Evolutionary conservation across 345 rosid genomes (phyloP).

Genomic region (Abelmoschus esculentus): DNA sequence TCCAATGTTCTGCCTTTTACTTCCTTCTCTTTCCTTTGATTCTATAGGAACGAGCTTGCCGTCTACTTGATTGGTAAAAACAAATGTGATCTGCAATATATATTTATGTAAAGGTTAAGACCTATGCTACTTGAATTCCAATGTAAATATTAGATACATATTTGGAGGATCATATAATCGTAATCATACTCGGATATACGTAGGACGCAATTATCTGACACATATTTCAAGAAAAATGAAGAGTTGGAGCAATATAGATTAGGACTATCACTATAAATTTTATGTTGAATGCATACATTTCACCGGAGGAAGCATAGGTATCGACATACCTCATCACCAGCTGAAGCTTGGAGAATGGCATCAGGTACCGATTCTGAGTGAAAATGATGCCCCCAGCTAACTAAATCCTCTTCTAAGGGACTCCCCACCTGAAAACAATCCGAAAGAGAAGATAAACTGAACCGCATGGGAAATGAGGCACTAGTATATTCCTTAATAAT

Average conservation of each 20-base stretch:
- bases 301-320: neutral
- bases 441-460: conserved; percentile 3
- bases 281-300: neutral
- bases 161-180: neutral
- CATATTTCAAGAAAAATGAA: neutral
- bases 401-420: conserved; percentile 84
- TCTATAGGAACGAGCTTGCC: conserved; percentile 87
- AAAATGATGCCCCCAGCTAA: conserved; percentile 91
- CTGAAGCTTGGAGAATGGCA: conserved; percentile 75
- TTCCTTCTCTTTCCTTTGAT: conserved; percentile 30
- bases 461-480: neutral
- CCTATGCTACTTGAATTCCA: neutral
- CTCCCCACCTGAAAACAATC: conserved; percentile 58
- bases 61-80: conserved; percentile 87
- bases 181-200: neutral
- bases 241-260: neutral
- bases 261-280: neutral
- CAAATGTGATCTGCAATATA: conserved; percentile 62
- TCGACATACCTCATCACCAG: conserved; percentile 72
- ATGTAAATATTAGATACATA: neutral
- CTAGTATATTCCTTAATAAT: neutral
- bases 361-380: conserved; percentile 71
- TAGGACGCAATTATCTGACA: neutral
- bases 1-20: conserved; percentile 6
- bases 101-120: neutral